Evolutionary conservation across 192 early-diverging fungal species (phyloP).

Genomic region (Phycomyces nitens): DNA sequence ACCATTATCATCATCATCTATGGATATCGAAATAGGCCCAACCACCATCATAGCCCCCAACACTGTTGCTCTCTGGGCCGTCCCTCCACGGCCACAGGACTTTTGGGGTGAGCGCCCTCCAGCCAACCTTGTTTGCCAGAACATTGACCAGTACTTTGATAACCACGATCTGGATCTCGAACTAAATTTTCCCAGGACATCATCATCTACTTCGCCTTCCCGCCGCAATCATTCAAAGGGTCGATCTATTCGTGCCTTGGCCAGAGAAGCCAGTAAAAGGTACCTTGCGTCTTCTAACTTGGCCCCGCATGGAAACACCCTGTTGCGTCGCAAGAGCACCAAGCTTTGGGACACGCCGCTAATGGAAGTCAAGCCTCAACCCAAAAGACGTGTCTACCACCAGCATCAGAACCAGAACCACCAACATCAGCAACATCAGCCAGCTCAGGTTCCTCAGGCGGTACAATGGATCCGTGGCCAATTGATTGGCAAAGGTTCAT

Average conservation of each 20-base stretch:
- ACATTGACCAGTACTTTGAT: slow-evolving; percentile 73
- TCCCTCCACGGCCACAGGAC: slow-evolving; percentile 16
- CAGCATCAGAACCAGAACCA: slow-evolving; percentile 18
- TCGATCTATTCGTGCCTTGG: slow-evolving; percentile 52
- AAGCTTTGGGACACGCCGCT: slow-evolving; percentile 52
- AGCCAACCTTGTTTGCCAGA: slow-evolving; percentile 64
- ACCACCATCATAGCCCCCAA: background rate
- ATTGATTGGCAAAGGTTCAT: slow-evolving; percentile 84
- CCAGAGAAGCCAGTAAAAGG: slow-evolving; percentile 42
- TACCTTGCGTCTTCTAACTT: slow-evolving; percentile 9
- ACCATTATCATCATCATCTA: background rate
- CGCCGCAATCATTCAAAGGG: background rate
- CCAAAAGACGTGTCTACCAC: background rate
- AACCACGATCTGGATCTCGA: slow-evolving; percentile 73
- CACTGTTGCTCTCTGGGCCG: background rate
- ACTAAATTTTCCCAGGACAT: slow-evolving; percentile 38
- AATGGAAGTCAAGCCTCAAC: slow-evolving; percentile 43
- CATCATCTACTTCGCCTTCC: background rate
- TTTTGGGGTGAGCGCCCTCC: slow-evolving; percentile 68
- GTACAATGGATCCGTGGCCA: slow-evolving; percentile 76
- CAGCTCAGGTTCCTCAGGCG: background rate
- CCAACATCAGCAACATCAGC: slow-evolving; percentile 30
- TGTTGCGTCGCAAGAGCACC: slow-evolving; percentile 46
- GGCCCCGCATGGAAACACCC: slow-evolving; percentile 21
- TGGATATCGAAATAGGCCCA: background rate